These are phyloP conservation scores for Quercus variabilis DNA, from an alignment of 306 rosid species.

Conservation along the genomic window DNA sequence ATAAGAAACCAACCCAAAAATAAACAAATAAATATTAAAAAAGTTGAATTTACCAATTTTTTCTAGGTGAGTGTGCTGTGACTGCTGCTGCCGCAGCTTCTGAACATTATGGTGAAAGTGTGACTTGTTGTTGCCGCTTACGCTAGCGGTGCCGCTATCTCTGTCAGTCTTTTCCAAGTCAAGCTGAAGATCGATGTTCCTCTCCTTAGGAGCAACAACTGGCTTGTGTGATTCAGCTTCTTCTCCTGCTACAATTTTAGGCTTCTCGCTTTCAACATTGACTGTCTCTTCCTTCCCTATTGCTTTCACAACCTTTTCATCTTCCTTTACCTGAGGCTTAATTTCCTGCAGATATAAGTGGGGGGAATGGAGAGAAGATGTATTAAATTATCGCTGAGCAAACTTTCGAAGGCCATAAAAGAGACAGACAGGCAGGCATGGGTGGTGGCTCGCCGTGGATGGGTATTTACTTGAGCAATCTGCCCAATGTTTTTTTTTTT, in stretches of 20 bases:
- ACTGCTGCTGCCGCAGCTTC: conserved; percentile 21
- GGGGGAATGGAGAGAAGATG: too few species aligned
- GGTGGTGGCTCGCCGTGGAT: conserved; percentile 4
- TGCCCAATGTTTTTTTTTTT: too few species aligned
- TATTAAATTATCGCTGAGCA: too few species aligned
- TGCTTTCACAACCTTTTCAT: conserved; percentile 44
- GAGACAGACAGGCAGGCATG: not conserved
- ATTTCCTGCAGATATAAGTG: conserved; percentile 45
- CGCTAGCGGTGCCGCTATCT: conserved; percentile 39
- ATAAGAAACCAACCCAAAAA: too few species aligned
- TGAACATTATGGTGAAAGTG: conserved; percentile 30
- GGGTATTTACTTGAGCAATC: too few species aligned
- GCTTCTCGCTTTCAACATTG: conserved; percentile 46
- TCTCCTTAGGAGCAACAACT: conserved; percentile 37
- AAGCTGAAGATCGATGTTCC: conserved; percentile 56
- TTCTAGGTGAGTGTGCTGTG: conserved; percentile 34
- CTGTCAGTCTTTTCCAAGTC: conserved; percentile 73
- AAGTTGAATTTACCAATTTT: conserved; percentile 49
- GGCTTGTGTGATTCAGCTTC: conserved; percentile 54
- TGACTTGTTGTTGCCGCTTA: conserved; percentile 39
- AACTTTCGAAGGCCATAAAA: too few species aligned
- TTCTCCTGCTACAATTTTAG: conserved; percentile 27
- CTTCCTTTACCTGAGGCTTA: conserved; percentile 55
- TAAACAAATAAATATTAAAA: not conserved
- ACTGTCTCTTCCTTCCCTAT: conserved; percentile 48